Conservation (phyloP, 129 eudicot species). For the Lactuca sativa region DNA sequence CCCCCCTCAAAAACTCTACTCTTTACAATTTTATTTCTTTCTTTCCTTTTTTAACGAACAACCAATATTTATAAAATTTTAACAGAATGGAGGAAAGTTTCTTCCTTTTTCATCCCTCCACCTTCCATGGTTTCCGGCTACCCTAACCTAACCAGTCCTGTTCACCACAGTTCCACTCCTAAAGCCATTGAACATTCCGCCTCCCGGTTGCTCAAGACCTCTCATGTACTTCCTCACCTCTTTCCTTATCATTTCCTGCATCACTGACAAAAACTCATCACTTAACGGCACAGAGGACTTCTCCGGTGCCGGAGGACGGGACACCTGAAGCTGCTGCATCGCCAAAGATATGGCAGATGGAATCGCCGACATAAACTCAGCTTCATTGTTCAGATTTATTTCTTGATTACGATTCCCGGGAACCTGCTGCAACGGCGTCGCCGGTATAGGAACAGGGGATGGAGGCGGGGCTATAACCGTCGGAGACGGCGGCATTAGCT, state of each 20-base stretch:
- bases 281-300: conserved; percentile 46
- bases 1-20: conserved; percentile 2
- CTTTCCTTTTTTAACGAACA: conserved; percentile 7
- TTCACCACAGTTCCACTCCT: conserved; percentile 51
- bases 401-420: not conserved
- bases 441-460: conserved; percentile 15
- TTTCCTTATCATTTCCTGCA: conserved; percentile 87
- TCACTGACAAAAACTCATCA: conserved; percentile 70
- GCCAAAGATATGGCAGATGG: conserved; percentile 28
- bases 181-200: conserved; percentile 38
- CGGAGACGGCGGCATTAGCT: conserved; percentile 18
- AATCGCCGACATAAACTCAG: conserved; percentile 13
- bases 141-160: conserved; percentile 59
- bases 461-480: conserved; percentile 20
- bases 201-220: conserved; percentile 39
- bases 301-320: conserved; percentile 30
- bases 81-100: conserved; percentile 22
- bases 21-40: conserved; percentile 29
- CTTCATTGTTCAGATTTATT: conserved; percentile 6
- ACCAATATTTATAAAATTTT: conserved; percentile 16
- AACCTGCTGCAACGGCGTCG: conserved; percentile 29
- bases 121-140: not conserved
- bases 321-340: conserved; percentile 32
- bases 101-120: conserved; percentile 3
- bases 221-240: conserved; percentile 83